Base-by-base conservation (phyloP, 192 early-diverging fungal genomes). In the Rhizoclosmatium globosum region DNA sequence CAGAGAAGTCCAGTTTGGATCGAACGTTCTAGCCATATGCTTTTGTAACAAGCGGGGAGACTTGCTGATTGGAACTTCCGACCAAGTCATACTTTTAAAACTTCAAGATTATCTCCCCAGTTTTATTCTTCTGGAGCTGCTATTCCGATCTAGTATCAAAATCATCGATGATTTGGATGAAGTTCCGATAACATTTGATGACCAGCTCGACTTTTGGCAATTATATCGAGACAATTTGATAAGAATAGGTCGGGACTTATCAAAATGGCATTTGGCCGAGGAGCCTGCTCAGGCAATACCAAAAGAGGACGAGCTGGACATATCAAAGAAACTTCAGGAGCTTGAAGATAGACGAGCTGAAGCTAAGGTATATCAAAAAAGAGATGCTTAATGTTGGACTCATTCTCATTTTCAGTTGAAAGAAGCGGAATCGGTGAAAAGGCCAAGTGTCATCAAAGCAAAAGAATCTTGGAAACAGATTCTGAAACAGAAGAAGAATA, bases 1-100 rank as follows among this genome's bases (percentile, higher is more conserved):
- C 68, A 87, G 87, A 62, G 88, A 89, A 77, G 75, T 89, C 13
- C 88, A 89, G 60, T 89, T 89, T 62, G 79, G 77, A 38, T 79
- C 81, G 1, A 56, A 82, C 15, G 58, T 89, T 4, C 56, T 53
- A 19, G 47, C 81, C 17, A 43, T 89, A 3, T 47, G 48, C 17
- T 88, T 89, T 78, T 74, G 65, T 13, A 89, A 89, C 75, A 56
- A 44, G 0, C 79, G 86, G 13, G 88, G 87, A 3, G 88, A 89
- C 71, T 74, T 89, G 19, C 82, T 89, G 3, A 72, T 89, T 50
- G 83, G 79, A 3, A 38, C 87, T 3, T 13, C 82, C 0, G 84
- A 85, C 62, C 85, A 89, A 76, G 68, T 89, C 19, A 79, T 71
- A 1, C 61, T 86, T 2, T 81, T 89, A 2, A 78, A 79, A 21